Evolutionary conservation across 2,329 filamentous ascomycete species (phyloP).

Genomic region (Capronia coronata): DNA sequence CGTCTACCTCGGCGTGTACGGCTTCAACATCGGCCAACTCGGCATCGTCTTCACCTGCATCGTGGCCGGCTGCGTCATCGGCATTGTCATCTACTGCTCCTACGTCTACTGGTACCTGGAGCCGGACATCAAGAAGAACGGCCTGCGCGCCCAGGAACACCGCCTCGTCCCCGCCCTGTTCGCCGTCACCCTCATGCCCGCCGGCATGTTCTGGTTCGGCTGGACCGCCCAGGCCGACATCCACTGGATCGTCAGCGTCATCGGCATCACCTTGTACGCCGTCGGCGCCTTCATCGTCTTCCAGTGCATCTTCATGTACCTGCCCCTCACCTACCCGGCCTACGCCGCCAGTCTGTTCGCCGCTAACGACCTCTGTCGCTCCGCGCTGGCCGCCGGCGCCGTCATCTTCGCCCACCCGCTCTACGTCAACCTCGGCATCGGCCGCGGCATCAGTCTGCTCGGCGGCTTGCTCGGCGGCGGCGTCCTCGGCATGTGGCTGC

Average conservation of each 20-base stretch:
- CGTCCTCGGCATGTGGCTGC: constrained; percentile 52
- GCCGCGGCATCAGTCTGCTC: constrained; percentile 31
- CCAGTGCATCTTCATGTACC: constrained; percentile 30
- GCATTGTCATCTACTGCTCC: constrained; percentile 43
- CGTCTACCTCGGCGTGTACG: constrained; percentile 55
- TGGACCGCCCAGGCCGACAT: constrained; percentile 30
- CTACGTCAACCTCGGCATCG: constrained; percentile 35
- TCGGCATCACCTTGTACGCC: constrained; percentile 24
- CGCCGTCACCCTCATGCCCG: constrained; percentile 46
- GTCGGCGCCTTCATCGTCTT: constrained; percentile 25
- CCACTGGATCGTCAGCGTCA: constrained; percentile 34
- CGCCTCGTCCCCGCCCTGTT: constrained; percentile 49
- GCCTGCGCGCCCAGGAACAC: constrained; percentile 49
- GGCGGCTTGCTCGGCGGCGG: constrained; percentile 35
- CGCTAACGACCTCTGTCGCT: constrained; percentile 30
- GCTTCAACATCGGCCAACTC: constrained; percentile 53
- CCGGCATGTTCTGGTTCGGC: constrained; percentile 54
- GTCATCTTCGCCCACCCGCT: constrained; percentile 35
- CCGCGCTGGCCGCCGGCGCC: constrained; percentile 32
- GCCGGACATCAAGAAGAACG: constrained; percentile 45
- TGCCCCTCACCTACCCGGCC: constrained; percentile 27
- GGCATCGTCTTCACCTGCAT: constrained; percentile 58
- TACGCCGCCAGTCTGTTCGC: constrained; percentile 30
- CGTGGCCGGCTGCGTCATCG: constrained; percentile 52
- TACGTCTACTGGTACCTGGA: constrained; percentile 50